Evolutionary conservation across 176 grass and related monocot species (phyloP), one percentile per base, ranked within the genome.

Genomic region (Saccharum spontaneum): DNA sequence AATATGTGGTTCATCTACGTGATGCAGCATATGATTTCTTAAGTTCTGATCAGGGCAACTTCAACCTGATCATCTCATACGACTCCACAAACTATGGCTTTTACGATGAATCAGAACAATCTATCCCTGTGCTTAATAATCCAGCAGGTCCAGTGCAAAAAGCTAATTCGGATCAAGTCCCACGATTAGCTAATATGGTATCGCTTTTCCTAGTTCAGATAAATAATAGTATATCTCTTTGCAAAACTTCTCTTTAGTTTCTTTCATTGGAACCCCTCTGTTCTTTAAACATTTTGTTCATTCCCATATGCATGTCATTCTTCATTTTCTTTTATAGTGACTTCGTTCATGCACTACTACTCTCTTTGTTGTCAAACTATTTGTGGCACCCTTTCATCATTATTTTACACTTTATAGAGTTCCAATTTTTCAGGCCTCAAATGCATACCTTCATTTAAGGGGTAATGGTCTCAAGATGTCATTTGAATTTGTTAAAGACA

Each of bases 1-100:
- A 65, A 77, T 46, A 30, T 0, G 2, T 79, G 60, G 12, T 84
- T 67, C 52, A 69, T 74, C 13, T 78, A 24, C 65, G 59, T 93
- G 18, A 59, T n/a, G 84, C 82, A 93, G 88, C 81, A 17, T 93
- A 87, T 22, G 81, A 93, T 65, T 85, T 93, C 84, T 89, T 85
- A 74, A 90, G 88, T 37, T 88, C 88, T 78, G 79, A 84, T 67
- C 36, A 79, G 6, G 30, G 41, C n/a, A 88, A 50, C 44, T 93
- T 86, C 28, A 82, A 87, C 57, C 59, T 93, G 80, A 65, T 61
- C 12, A 85, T 93, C 62, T 87, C 88, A 43, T 90, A 88, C 67
- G 90, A 88, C 66, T 84, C 85, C 38, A 85, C 85, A 38, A 22
- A 31, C 23, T 83, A 67, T 45, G 24, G 18, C 26, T 3, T 0